A percentile compares a stretch with the other conserved stretches of the same genome.
Conservation (phyloP, 257 asterid genomes). For the Verbena officinalis region DNA sequence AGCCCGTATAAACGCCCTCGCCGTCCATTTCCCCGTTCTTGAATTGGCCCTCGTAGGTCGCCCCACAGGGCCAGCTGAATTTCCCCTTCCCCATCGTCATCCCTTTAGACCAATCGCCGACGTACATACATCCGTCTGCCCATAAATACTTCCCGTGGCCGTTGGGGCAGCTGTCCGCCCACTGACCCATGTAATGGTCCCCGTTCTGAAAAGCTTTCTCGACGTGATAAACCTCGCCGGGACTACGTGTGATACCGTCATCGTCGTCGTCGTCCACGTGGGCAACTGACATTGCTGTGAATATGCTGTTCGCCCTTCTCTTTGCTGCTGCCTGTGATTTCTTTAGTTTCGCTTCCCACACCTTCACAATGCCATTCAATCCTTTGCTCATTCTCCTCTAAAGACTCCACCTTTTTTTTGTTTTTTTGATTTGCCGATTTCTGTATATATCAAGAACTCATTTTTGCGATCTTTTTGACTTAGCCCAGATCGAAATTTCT, state of each 20-base stretch:
- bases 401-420: conserved; percentile 29
- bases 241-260: not conserved
- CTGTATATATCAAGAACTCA: not conserved
- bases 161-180: conserved; percentile 61
- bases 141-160: conserved; percentile 84
- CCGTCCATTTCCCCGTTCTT: conserved; percentile 83
- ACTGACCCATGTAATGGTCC: conserved; percentile 76
- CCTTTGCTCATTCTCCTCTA: conserved; percentile 60
- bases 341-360: conserved; percentile 58
- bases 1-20: conserved; percentile 76
- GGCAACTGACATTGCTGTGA: conserved; percentile 84
- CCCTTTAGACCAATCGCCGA: conserved; percentile 82
- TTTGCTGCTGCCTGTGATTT: conserved; percentile 56
- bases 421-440: conserved; percentile 4
- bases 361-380: conserved; percentile 55
- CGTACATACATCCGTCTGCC: conserved; percentile 91
- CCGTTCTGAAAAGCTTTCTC: conserved; percentile 71
- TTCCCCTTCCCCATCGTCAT: conserved; percentile 69
- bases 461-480: not conserved
- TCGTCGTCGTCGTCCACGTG: conserved; percentile 80
- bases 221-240: conserved; percentile 49
- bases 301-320: conserved; percentile 50
- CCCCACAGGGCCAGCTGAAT: conserved; percentile 95
- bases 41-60: conserved; percentile 87
- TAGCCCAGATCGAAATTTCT: conserved; percentile 51